Conservation (phyloP, 495 filamentous ascomycete species). For the Gamarada debralockiae region DNA sequence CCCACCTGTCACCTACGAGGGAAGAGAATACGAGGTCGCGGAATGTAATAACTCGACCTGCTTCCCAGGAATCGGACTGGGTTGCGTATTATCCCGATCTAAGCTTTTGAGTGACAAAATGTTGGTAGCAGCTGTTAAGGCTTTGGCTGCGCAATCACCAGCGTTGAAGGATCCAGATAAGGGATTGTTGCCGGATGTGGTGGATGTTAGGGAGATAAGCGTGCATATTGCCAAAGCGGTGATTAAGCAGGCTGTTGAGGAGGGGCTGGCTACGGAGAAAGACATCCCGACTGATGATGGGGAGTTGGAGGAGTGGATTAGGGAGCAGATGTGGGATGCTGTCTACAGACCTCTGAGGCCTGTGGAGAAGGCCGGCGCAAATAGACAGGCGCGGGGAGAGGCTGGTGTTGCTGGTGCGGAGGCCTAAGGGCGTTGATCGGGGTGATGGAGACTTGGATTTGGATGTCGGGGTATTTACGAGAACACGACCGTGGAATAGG, state of each 20-base stretch:
- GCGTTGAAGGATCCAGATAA: slow-evolving; percentile 48
- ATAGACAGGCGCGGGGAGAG: slow-evolving; percentile 55
- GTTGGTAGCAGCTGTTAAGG: slow-evolving; percentile 74
- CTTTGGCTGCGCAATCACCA: slow-evolving; percentile 66
- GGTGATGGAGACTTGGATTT: too few relatives aligned
- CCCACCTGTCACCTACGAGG: slow-evolving; percentile 66
- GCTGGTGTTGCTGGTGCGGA: slow-evolving; percentile 39
- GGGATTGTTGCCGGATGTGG: slow-evolving; percentile 73
- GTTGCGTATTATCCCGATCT: slow-evolving; percentile 64
- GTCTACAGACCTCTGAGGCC: slow-evolving; percentile 60
- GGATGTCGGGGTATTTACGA: too few relatives aligned
- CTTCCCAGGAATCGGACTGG: slow-evolving; percentile 84
- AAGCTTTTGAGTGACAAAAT: slow-evolving; percentile 67
- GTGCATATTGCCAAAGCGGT: slow-evolving; percentile 76
- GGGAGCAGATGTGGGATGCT: slow-evolving; percentile 88
- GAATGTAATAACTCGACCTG: slow-evolving; percentile 91
- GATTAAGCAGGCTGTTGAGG: slow-evolving; percentile 65
- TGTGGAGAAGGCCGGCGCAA: slow-evolving; percentile 46
- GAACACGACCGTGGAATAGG: too few relatives aligned
- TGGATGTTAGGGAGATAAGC: slow-evolving; percentile 69
- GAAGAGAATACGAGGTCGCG: slow-evolving; percentile 63
- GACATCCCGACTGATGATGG: slow-evolving; percentile 55
- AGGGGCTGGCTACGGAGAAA: slow-evolving; percentile 59
- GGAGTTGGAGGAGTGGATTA: slow-evolving; percentile 74
- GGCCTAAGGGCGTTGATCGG: background rate